Evolutionary conservation across 2,329 filamentous ascomycete genomes (phyloP), one percentile per base, ranked within the genome.

Genomic region (Fusarium austroafricanum): DNA sequence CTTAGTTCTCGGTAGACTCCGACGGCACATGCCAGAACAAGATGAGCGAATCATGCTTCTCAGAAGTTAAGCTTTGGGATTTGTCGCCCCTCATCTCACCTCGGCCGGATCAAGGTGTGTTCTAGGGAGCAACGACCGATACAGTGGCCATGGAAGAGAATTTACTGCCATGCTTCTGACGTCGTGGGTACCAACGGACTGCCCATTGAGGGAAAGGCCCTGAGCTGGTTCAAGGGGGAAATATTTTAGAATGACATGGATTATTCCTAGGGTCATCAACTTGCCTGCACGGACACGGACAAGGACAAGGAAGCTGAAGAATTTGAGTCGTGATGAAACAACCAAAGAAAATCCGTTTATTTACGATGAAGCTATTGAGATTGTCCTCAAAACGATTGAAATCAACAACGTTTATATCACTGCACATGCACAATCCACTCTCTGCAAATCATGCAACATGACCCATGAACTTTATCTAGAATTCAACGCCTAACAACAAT

Each of bases 211-310:
- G 67, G 52, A 60, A 64, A 66, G 68, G 53, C 57, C 52, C 61
- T 71, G 59, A 59, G 68, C 49, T 56, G 69, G 65, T 11, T 66
- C 64, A 70, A 73, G 67, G 70, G 68, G 70, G 68, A 68, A 68
- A 64, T 42, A 56, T 55, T 35, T 59, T 44, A 46, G 54, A 28
- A 65, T 56, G 61, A 54, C 67, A 70, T 60, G 63, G 67, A 43
- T 61, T 33, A 49, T 26, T 55, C 23, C 66, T 38, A 63, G 67
- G 67, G 54, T 55, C 64, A 39, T 55, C 50, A 50, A 71, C 40
- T 45, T 31, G 29, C 29, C 29, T 59, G 42, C 62, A 59, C 47
- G 50, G 56, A 62, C 67, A 51, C 61, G 52, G 60, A 65, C 65
- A 54, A 44, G 51, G 60, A 60, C 66, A 68, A 56, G 55, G 51